Base-by-base conservation (phyloP, 163 green algal species). In the Coccomyxa subellipsoidea region DNA sequence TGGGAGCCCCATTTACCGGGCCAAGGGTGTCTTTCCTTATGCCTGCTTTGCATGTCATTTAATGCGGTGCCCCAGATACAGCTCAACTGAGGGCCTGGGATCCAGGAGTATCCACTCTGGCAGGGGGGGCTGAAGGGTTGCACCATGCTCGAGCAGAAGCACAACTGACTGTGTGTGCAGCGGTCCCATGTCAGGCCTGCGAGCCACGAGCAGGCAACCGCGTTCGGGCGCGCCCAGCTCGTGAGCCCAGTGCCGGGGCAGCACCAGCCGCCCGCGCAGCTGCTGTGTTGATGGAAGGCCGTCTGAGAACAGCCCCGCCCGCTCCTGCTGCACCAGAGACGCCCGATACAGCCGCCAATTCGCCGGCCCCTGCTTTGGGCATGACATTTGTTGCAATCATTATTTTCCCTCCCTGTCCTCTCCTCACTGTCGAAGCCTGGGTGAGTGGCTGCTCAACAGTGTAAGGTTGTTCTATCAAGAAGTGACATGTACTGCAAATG, bases 161-260 rank as follows among this genome's bases (percentile, higher is more conserved):
- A 79, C 39, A 54, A 86, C 85, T 21, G 71, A 79, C 54, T 87
- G 80, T 6, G 70, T 76, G 34, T 34, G n/a, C 66, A 90, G 88
- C 69, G 84, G 82, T 31, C 86, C 86, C 37, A 90, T 77, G 29
- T 83, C 73, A 4, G 54, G 36, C 4, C 71, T 69, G 7, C 85
- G 75, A 2, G 86, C 86, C n/a, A 90, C 81, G 40, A 90, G 81
- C 78, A 90, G 69, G 69, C 84, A 89, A 37, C 86, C 86, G 27
- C 69, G 79, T 69, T 90, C 86, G 2, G 86, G 86, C 40, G 81
- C 66, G 31, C 81, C 54, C 25, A 90, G 73, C 38, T 69, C 38
- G 47, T 90, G 86, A 10, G 84, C 85, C 86, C 86, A 90, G 39
- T 73, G 71, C 39, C 66, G 27, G 1, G 66, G 66, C 29, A 73